Percentiles rank a stretch among this genome's conserved stretches.
Conservation (phyloP, 768 basidiomycete species). For the Leccinum uliginosum region DNA sequence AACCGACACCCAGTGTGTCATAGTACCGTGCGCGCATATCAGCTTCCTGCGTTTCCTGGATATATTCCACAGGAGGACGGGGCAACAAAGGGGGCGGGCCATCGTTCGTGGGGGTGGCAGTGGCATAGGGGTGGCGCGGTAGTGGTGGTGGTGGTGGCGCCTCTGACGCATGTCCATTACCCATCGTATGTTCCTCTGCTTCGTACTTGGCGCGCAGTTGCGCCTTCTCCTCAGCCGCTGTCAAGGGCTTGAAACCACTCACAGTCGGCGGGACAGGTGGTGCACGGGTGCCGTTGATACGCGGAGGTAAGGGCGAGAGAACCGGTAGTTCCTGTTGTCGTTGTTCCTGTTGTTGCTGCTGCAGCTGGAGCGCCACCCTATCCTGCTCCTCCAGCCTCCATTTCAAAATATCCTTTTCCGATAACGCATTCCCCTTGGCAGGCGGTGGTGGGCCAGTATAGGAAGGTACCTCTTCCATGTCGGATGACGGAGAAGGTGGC, state of each 20-base stretch:
- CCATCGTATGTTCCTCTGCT: conserved; percentile 40
- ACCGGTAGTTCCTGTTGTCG: conserved; percentile 1
- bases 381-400: conserved; percentile 57
- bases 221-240: conserved; percentile 80
- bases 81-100: conserved; percentile 61
- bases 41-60: conserved; percentile 76
- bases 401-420: conserved; percentile 57
- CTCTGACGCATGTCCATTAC: conserved; percentile 36
- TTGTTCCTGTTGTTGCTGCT: conserved; percentile 12
- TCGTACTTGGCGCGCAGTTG: conserved; percentile 60
- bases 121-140: conserved; percentile 16
- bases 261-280: conserved; percentile 28
- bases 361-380: conserved; percentile 29
- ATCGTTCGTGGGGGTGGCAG: neutral
- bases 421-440: conserved; percentile 23
- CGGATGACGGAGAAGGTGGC: conserved; percentile 15
- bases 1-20: conserved; percentile 21
- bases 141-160: neutral
- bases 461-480: conserved; percentile 20
- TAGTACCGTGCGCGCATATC: conserved; percentile 51
- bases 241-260: conserved; percentile 37
- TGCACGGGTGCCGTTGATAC: conserved; percentile 25
- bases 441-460: conserved; percentile 16
- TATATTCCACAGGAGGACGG: conserved; percentile 74
- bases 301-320: conserved; percentile 24